Percentiles rank a stretch among this genome's conserved stretches.
Conservation (phyloP, 2,329 filamentous ascomycete genomes). For the Claviceps cyperi region DNA sequence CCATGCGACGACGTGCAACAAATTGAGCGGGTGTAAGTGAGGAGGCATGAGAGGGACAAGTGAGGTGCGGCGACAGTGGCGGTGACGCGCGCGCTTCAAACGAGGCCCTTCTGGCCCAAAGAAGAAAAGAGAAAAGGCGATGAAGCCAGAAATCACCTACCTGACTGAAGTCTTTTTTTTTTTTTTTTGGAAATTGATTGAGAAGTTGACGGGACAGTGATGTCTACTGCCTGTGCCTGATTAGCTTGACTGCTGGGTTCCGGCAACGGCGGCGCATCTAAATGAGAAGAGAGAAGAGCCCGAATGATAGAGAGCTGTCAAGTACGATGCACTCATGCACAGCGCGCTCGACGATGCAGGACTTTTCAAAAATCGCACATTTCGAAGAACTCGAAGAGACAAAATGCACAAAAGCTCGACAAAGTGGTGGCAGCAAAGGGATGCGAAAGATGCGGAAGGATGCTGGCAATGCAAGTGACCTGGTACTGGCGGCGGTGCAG, state of each 20-base stretch:
- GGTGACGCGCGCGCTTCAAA: conserved; percentile 1
- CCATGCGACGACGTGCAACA: not conserved
- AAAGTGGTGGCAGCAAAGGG: not conserved
- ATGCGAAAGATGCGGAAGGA: not conserved
- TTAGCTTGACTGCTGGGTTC: conserved; percentile 7
- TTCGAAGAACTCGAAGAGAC: not conserved
- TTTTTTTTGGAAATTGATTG: too few species aligned
- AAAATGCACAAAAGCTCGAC: not conserved
- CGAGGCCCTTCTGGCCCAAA: not conserved
- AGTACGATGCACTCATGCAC: conserved; percentile 8
- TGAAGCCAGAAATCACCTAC: conserved; percentile 1
- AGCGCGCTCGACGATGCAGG: not conserved
- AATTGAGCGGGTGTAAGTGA: conserved; percentile 1
- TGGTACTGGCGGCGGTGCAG: conserved; percentile 16
- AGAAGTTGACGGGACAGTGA: conserved; percentile 12
- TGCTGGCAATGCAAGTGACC: conserved; percentile 15
- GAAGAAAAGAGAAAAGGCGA: not conserved
- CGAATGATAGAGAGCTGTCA: not conserved
- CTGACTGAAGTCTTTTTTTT: not conserved
- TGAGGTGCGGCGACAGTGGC: conserved; percentile 17
- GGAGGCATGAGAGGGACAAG: not conserved
- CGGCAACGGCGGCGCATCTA: conserved; percentile 2
- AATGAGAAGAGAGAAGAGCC: not conserved
- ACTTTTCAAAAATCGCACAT: too few species aligned
- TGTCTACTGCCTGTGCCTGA: conserved; percentile 5